A percentile compares a stretch with the other conserved stretches of the same genome.
phyloP scores from a whole-genome alignment of 192 early-diverging fungal genomes.

The Backusella sp. region DNA sequence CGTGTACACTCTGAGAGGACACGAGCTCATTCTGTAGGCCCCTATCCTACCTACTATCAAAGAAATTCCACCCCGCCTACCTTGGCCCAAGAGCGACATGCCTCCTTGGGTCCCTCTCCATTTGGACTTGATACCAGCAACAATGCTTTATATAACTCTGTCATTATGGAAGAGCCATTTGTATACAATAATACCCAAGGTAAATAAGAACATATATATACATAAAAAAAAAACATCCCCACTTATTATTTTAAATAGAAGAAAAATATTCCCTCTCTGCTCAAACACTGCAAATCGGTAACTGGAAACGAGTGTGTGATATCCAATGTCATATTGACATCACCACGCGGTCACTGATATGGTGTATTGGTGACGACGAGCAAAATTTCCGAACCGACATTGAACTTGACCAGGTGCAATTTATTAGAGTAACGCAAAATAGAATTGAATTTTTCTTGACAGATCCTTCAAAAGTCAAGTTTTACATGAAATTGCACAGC shows the following conservation, averaged over 20 bases:
- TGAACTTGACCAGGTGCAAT: slow-evolving; percentile 42
- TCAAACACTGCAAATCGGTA: slow-evolving; percentile 60
- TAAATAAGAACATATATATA: neutral
- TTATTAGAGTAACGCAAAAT: slow-evolving; percentile 39
- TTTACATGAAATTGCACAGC: slow-evolving; percentile 40
- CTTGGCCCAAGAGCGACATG: slow-evolving; percentile 3
- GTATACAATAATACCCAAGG: neutral
- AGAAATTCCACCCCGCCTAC: neutral
- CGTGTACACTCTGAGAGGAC: slow-evolving; percentile 7
- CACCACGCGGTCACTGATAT: slow-evolving; percentile 43
- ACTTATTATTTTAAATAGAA: neutral
- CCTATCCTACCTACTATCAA: slow-evolving; percentile 2
- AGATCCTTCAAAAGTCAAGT: slow-evolving; percentile 42
- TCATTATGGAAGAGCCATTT: slow-evolving; percentile 9
- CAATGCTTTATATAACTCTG: neutral
- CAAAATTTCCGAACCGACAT: slow-evolving; percentile 58
- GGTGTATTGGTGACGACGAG: slow-evolving; percentile 58
- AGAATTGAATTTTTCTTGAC: slow-evolving; percentile 21
- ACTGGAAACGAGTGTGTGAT: slow-evolving; percentile 62
- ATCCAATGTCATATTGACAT: slow-evolving; percentile 54
- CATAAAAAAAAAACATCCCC: neutral
- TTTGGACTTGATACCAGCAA: neutral
- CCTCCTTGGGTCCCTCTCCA: slow-evolving; percentile 2
- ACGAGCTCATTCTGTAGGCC: slow-evolving; percentile 26
- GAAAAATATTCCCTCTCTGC: slow-evolving; percentile 36